phyloP scores from a whole-genome alignment of 768 basidiomycete genomes.

The Cystobasidium ongulense region DNA sequence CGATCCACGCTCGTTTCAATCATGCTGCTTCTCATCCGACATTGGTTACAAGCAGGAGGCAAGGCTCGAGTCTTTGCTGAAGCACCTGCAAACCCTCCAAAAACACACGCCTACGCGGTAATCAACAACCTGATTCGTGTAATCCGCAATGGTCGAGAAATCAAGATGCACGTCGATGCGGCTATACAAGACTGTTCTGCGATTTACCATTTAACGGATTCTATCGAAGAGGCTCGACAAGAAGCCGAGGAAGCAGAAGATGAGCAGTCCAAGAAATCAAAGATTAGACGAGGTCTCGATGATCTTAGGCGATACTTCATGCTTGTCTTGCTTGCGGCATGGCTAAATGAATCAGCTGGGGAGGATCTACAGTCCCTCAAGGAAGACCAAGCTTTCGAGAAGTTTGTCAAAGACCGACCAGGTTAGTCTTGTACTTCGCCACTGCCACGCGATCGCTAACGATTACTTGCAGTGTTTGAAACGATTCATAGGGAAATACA shows the following conservation, averaged over 20 bases:
- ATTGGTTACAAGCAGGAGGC: slow-evolving; percentile 14
- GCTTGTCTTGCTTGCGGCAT: slow-evolving; percentile 35
- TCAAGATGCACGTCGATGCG: slow-evolving; percentile 71
- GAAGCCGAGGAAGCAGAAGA: slow-evolving; percentile 69
- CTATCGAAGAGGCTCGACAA: slow-evolving; percentile 74
- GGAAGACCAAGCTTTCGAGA: slow-evolving; percentile 55
- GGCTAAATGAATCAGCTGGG: slow-evolving; percentile 36
- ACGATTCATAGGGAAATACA: slow-evolving; percentile 88
- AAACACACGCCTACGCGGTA: slow-evolving; percentile 57
- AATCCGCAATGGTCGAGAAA: slow-evolving; percentile 71
- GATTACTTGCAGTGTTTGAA: slow-evolving; percentile 61
- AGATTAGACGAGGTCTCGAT: slow-evolving; percentile 59
- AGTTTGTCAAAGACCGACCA: slow-evolving; percentile 72
- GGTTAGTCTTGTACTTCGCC: slow-evolving; percentile 52
- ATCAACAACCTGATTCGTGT: slow-evolving; percentile 69
- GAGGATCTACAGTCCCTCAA: slow-evolving; percentile 35
- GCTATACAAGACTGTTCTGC: slow-evolving; percentile 74
- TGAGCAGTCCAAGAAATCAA: slow-evolving; percentile 59
- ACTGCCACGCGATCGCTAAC: neutral
- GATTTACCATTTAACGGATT: slow-evolving; percentile 74
- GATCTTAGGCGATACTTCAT: slow-evolving; percentile 67
- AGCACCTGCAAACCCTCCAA: slow-evolving; percentile 23
- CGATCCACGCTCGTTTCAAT: slow-evolving; percentile 83
- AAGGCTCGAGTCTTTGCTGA: slow-evolving; percentile 21
- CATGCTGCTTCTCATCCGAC: slow-evolving; percentile 49